Conservation (phyloP, 2,329 filamentous ascomycete genomes). For the Colletotrichum horii region DNA sequence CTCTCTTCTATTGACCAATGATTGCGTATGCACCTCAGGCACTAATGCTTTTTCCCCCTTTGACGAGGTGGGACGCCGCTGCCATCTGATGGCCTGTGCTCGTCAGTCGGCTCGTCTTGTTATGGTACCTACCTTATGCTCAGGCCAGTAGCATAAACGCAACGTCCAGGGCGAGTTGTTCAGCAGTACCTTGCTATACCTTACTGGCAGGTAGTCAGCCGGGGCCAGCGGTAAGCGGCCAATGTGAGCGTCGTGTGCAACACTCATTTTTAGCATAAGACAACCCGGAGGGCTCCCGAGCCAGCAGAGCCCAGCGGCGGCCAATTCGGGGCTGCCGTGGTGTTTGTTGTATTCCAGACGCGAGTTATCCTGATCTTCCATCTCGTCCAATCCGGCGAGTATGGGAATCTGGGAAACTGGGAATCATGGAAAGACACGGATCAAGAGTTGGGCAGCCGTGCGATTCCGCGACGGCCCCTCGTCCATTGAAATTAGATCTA, state of each 20-base stretch:
- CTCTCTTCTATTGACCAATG: neutral
- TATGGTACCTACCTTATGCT: neutral
- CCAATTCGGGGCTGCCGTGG: neutral
- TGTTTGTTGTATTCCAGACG: neutral
- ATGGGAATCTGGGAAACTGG: neutral
- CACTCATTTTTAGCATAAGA: neutral
- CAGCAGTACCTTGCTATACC: neutral
- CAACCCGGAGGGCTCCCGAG: neutral
- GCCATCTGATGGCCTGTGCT: conserved; percentile 12
- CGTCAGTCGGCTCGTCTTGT: neutral
- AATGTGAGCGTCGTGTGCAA: neutral
- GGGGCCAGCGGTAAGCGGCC: neutral
- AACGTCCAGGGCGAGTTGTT: neutral
- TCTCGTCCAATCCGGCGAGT: neutral
- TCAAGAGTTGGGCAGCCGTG: neutral
- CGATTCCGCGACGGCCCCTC: conserved; percentile 8
- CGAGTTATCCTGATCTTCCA: neutral
- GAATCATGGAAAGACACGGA: neutral
- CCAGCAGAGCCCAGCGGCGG: neutral
- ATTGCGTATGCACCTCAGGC: neutral
- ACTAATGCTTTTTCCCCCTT: neutral
- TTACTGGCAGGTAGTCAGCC: neutral
- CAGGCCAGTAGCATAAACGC: neutral
- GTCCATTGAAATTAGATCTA: conserved; percentile 17
- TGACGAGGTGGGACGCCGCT: neutral